Evolutionary conservation across 257 asterid species (phyloP).

Genomic region (Solanum chiquidenum): DNA sequence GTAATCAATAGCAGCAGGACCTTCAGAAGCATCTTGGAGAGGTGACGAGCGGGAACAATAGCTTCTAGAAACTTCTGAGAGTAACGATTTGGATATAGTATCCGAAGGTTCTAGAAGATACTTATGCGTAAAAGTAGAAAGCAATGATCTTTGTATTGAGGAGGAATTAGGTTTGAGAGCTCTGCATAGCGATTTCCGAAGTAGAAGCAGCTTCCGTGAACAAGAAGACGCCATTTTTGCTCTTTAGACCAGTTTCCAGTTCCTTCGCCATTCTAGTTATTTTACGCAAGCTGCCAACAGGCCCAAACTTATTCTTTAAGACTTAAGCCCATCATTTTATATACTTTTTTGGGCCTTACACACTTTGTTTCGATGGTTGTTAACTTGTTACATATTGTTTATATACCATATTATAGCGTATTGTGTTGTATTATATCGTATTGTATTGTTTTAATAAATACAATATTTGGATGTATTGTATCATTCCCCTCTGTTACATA

Average conservation of each 20-base stretch:
- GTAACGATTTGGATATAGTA: neutral
- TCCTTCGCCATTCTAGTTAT: neutral
- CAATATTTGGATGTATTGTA: too few relatives aligned
- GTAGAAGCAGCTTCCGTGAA: conserved; percentile 1
- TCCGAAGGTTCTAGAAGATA: conserved; percentile 14
- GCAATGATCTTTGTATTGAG: neutral
- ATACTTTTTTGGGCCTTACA: neutral
- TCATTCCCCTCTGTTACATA: too few relatives aligned
- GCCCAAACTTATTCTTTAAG: neutral
- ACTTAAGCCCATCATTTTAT: neutral
- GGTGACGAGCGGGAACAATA: conserved; percentile 29
- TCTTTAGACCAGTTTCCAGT: neutral
- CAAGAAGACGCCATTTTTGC: conserved; percentile 24
- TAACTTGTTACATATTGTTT: too few relatives aligned
- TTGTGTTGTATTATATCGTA: too few relatives aligned
- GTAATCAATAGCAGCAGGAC: conserved; percentile 48
- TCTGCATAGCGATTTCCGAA: conserved; percentile 22
- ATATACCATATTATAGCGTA: too few relatives aligned
- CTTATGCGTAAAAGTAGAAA: neutral
- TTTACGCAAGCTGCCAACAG: neutral
- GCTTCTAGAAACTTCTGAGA: conserved; percentile 9
- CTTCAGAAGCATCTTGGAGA: conserved; percentile 11
- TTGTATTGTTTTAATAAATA: too few relatives aligned
- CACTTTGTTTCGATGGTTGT: too few relatives aligned
- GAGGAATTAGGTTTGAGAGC: conserved; percentile 14